Base-by-base conservation (phyloP, 352 stramenopile species). In the Phytophthora hybrid region DNA sequence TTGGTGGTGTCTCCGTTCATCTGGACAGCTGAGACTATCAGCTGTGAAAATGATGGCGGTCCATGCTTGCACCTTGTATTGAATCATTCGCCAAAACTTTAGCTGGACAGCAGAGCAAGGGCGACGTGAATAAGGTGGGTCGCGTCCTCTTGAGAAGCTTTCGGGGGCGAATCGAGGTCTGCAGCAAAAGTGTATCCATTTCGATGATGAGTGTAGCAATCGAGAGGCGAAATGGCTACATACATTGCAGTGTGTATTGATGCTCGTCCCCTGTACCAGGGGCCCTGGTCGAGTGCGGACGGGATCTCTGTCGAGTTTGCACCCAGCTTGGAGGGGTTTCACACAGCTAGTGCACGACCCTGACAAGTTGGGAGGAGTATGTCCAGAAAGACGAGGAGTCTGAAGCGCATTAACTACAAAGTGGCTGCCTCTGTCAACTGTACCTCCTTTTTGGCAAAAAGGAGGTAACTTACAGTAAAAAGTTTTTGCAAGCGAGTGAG, bases 381-480 rank as follows among this genome's bases (percentile, higher is more conserved):
- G 63, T 66, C 23, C 16, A 58, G 11, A 55, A 70, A 47, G 52
- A 66, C 26, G 23, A 34, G 13, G 47, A 70, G 21, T 63, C 67
- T 11, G 37, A 41, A 49, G 26, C 41, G 23, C 23, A 26, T 26
- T 26, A 26, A 26, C 2, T 1, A 26, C 23, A 26, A 26, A 1
- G 2, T 26, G 23, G 23, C 23, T 5, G 78, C 82, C 6, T 91
- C 89, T 41, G 80, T 91, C 11, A 69, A 84, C 44, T 52, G 76
- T 14, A 79, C 65, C 11, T 32, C 65, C n/a, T n/a, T n/a, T n/a
- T n/a, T n/a, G n/a, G n/a, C n/a, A n/a, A n/a, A n/a, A n/a, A n/a
- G n/a, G n/a, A n/a, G n/a, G n/a, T n/a, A n/a, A n/a, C n/a, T n/a
- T n/a, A n/a, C n/a, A n/a, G n/a, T n/a, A n/a, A n/a, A n/a, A n/a